Conservation (phyloP, 768 basidiomycete species). For the Naganishia friedmannii region DNA sequence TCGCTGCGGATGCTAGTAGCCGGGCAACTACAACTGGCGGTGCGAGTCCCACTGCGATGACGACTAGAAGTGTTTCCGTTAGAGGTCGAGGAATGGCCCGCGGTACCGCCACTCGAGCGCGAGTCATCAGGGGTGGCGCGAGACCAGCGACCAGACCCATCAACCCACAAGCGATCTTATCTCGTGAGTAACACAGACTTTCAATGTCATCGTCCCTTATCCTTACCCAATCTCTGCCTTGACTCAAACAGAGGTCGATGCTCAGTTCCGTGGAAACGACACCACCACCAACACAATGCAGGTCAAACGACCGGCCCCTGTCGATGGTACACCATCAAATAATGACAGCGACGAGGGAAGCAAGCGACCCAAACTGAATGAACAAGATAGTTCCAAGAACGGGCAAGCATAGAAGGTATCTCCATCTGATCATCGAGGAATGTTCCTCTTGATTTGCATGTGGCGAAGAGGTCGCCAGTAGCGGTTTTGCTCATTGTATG, state of each 20-base stretch:
- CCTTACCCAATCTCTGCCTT: no score
- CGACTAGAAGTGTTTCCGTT: neutral
- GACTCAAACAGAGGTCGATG: constrained; percentile 4
- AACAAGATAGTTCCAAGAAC: neutral
- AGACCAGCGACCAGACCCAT: constrained; percentile 2
- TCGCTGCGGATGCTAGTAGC: neutral
- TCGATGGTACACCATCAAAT: neutral
- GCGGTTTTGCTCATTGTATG: neutral
- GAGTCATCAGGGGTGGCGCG: neutral
- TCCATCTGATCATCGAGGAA: neutral
- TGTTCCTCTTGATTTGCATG: constrained; percentile 1
- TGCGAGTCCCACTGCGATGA: neutral
- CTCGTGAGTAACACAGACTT: neutral
- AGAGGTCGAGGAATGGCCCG: constrained; percentile 13
- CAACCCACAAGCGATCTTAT: constrained; percentile 6
- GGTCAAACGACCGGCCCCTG: constrained; percentile 18
- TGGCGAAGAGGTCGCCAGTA: neutral
- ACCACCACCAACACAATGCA: constrained; percentile 1
- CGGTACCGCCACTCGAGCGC: constrained; percentile 9
- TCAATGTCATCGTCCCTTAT: neutral
- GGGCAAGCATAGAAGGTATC: constrained; percentile 1
- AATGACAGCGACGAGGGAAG: constrained; percentile 11
- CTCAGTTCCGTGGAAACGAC: constrained; percentile 19
- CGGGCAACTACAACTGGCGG: neutral
- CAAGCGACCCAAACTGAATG: constrained; percentile 21